Evolutionary conservation across 2,329 filamentous ascomycete species (phyloP), one percentile per base, ranked within the genome.

Genomic region (Hypocreales sp.): DNA sequence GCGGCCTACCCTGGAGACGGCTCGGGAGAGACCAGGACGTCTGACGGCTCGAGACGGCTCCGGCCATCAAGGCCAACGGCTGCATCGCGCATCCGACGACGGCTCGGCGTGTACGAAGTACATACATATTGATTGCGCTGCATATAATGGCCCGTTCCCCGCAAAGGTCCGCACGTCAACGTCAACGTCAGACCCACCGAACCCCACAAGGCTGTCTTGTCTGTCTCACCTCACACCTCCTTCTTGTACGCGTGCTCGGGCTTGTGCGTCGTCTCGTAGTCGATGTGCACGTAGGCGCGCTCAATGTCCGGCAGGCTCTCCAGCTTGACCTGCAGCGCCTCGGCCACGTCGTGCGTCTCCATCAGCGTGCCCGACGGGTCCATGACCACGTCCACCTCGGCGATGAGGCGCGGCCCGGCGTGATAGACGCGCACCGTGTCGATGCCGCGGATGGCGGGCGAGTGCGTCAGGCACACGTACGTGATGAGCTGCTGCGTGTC

Each of bases 331-430:
- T 98, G 90, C 41, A 98, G 62, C 42, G 79, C 84, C 55, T 98
- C 90, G 0, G 90, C 87, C 9, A 94, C 72, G 45, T 98, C 90
- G 50, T 98, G 90, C 0, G 84, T 90, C 28, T 75, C 74, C 35
- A 69, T 64, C 11, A 98, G 66, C 2, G 72, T 71, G 29, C 75
- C 68, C 1, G 71, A 60, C 0, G 76, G 71, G 40, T 86, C 73
- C 83, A 95, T 93, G 43, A 95, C 87, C 30, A 95, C 74, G 47
- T 98, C 90, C 20, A 95, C 83, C 60, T 98, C 90, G 39, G 92
- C 86, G 38, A 95, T 84, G 24, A 94, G 69, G 13, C 87, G 69
- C 1, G 86, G 72, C 0, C 87, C 87, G 6, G 76, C 82, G 54
- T 94, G 86, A 55, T 93, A 95, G 1, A 86, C 83, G 27, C 90